A percentile compares a stretch with the other conserved stretches of the same genome.
Evolutionary conservation across 495 filamentous ascomycete genomes (phyloP).

Genomic region (Apodospora peruviana): DNA sequence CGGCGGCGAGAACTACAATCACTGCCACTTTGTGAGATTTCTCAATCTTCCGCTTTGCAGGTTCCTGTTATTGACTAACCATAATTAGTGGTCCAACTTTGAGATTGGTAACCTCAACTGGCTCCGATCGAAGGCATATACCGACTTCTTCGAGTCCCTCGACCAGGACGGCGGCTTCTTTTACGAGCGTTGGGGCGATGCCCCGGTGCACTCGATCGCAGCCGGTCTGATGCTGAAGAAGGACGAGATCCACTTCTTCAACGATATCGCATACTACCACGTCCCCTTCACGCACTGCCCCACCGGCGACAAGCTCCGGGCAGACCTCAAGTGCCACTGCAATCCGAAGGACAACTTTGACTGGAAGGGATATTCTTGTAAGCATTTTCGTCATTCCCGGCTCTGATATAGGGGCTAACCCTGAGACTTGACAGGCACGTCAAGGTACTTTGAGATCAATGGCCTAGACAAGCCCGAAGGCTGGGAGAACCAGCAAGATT

Average conservation of each 20-base stretch:
- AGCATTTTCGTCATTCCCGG: constrained; percentile 25
- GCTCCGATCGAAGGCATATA: constrained; percentile 73
- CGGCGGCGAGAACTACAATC: constrained; percentile 83
- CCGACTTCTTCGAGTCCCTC: constrained; percentile 73
- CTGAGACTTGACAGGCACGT: constrained; percentile 51
- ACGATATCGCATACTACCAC: constrained; percentile 98
- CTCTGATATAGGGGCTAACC: not conserved
- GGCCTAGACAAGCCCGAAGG: constrained; percentile 74
- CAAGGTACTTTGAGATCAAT: constrained; percentile 78
- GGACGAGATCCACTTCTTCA: constrained; percentile 95
- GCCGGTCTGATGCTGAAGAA: constrained; percentile 80
- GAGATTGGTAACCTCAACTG: constrained; percentile 82
- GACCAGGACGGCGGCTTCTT: constrained; percentile 86
- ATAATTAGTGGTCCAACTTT: constrained; percentile 79
- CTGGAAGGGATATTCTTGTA: constrained; percentile 96
- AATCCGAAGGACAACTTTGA: constrained; percentile 97
- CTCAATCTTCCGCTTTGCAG: not conserved
- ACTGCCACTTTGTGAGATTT: constrained; percentile 85
- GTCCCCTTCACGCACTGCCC: constrained; percentile 99
- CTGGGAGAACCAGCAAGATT: constrained; percentile 65
- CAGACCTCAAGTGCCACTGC: constrained; percentile 85
- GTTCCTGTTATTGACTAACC: constrained; percentile 13
- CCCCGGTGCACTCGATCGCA: constrained; percentile 90
- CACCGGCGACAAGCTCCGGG: constrained; percentile 70
- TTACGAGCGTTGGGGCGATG: constrained; percentile 91